Conservation (phyloP, 768 basidiomycete genomes). For the Tubosaeta sp. region DNA sequence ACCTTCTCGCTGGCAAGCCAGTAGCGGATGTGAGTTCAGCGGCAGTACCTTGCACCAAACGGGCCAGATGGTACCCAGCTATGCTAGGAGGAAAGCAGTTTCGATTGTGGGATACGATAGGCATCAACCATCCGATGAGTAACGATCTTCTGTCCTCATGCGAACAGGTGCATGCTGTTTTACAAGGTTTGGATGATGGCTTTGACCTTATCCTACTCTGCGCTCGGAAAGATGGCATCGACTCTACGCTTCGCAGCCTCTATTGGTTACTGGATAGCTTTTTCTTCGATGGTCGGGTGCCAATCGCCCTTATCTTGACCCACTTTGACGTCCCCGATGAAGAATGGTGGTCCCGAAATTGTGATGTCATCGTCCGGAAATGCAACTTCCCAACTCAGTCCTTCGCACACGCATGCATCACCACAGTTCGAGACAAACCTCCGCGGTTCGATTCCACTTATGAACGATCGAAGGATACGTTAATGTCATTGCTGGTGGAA, state of each 20-base stretch:
- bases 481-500: slow-evolving; percentile 7
- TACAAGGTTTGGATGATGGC: slow-evolving; percentile 31
- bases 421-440: no score
- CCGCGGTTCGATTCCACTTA: no score
- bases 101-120: no score
- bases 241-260: slow-evolving; percentile 31
- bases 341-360: slow-evolving; percentile 37
- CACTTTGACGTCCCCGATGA: slow-evolving; percentile 32
- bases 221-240: slow-evolving; percentile 35
- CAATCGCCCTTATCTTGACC: no score
- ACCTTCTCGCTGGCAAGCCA: slow-evolving; percentile 23
- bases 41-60: slow-evolving; percentile 32
- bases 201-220: slow-evolving; percentile 39
- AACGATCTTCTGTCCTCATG: slow-evolving; percentile 17
- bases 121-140: slow-evolving; percentile 24
- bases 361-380: slow-evolving; percentile 12
- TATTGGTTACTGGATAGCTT: slow-evolving; percentile 36
- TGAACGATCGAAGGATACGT: slow-evolving; percentile 12
- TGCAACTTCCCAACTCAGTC: slow-evolving; percentile 10
- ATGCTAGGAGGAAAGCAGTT: slow-evolving; percentile 14
- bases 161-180: slow-evolving; percentile 29
- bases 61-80: slow-evolving; percentile 19
- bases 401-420: no score
- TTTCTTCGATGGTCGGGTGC: slow-evolving; percentile 36
- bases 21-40: slow-evolving; percentile 28